These are phyloP conservation scores for Stellera chamaejasme DNA, from an alignment of 345 rosid genomes.

Conservation along the genomic window DNA sequence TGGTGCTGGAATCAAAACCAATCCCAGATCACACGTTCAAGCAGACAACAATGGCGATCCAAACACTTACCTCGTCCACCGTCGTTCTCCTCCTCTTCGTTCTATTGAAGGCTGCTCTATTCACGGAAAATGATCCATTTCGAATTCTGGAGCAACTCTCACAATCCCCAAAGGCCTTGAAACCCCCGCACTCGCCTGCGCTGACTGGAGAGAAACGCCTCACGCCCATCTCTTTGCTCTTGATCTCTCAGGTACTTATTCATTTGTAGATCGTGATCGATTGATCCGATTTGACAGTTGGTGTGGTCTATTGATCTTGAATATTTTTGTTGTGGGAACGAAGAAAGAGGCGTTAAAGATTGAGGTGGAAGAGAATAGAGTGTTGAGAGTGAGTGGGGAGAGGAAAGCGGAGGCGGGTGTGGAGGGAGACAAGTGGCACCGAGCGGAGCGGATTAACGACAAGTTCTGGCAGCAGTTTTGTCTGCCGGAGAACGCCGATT, in stretches of 20 bases:
- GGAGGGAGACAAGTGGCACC: constrained; percentile 32
- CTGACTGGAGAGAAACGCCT: constrained; percentile 34
- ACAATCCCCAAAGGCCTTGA: constrained; percentile 21
- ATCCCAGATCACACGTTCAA: no score
- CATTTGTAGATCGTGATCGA: no score
- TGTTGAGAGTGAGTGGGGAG: constrained; percentile 29
- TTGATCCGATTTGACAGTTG: no score
- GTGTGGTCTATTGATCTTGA: no score
- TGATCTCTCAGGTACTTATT: constrained; percentile 16
- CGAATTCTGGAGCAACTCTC: constrained; percentile 32
- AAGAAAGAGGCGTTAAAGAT: constrained; percentile 31
- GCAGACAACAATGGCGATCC: no score
- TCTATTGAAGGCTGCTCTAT: constrained; percentile 18
- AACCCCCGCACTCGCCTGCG: constrained; percentile 20
- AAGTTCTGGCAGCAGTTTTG: constrained; percentile 35
- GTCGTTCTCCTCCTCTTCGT: no score
- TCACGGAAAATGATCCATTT: constrained; percentile 32
- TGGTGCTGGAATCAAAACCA: no score
- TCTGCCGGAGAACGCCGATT: constrained; percentile 24
- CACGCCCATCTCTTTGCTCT: constrained; percentile 14
- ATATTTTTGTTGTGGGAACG: constrained; percentile 14
- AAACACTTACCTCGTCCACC: no score
- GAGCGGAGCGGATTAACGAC: constrained; percentile 26
- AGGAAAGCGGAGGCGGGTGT: constrained; percentile 18
- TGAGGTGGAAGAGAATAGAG: constrained; percentile 28